A percentile compares a stretch with the other conserved stretches of the same genome.
Conservation (phyloP, 352 stramenopile species). For the Globisporangium cylindrosporum region DNA sequence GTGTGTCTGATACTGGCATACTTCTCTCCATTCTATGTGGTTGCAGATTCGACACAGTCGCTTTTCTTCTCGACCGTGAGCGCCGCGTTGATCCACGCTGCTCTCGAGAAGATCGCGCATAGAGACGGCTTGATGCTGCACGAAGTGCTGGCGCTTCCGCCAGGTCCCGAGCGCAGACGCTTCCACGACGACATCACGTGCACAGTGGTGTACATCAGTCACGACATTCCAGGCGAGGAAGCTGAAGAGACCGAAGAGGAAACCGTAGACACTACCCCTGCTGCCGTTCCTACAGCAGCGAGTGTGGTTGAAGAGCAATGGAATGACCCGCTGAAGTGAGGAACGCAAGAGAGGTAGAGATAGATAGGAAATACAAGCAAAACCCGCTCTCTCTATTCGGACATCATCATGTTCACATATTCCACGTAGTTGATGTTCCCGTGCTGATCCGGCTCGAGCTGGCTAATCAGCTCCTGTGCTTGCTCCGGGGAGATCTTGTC, state of each 20-base stretch:
- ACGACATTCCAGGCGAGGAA: conserved; percentile 11
- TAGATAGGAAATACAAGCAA: conserved; percentile 1
- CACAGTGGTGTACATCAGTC: conserved; percentile 63
- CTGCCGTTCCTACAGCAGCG: conserved; percentile 4
- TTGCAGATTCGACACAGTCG: conserved; percentile 38
- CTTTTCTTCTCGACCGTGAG: conserved; percentile 58
- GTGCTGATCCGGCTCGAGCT: conserved; percentile 91
- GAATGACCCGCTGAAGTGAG: conserved; percentile 13
- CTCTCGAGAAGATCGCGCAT: conserved; percentile 67
- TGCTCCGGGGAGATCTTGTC: conserved; percentile 90
- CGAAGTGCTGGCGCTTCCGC: conserved; percentile 55
- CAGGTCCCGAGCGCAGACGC: conserved; percentile 44
- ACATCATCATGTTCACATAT: conserved; percentile 96
- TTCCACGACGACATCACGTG: conserved; percentile 83
- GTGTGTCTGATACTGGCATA: neutral
- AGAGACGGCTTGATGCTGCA: conserved; percentile 68
- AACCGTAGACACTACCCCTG: neutral
- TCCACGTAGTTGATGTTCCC: conserved; percentile 93
- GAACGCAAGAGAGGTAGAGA: neutral
- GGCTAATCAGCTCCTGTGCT: conserved; percentile 89
- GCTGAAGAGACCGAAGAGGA: conserved; percentile 7
- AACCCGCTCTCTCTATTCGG: conserved; percentile 42
- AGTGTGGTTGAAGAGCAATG: conserved; percentile 8
- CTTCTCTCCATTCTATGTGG: neutral
- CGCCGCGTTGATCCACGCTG: conserved; percentile 63